Evolutionary conservation across 768 basidiomycete genomes (phyloP).

Genomic region (Exsudoporus frostii): DNA sequence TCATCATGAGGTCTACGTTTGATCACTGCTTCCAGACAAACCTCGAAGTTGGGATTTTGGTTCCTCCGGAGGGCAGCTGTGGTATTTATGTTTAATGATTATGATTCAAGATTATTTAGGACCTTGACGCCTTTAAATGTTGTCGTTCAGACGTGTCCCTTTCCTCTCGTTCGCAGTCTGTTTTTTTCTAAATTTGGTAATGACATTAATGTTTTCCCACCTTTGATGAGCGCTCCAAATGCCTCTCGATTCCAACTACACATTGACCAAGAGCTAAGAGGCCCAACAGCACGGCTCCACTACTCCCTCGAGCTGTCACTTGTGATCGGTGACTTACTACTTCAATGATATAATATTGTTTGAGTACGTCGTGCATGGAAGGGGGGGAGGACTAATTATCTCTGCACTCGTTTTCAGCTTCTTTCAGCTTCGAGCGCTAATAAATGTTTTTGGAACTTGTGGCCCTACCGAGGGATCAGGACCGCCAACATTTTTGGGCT

Average conservation of each 20-base stretch:
- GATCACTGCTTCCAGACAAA: not conserved
- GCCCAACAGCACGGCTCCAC: too few relatives aligned
- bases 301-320: too few relatives aligned
- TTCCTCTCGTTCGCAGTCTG: too few relatives aligned
- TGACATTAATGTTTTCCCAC: not conserved
- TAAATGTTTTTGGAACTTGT: conserved; percentile 1
- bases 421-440: conserved; percentile 9
- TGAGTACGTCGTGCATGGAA: not conserved
- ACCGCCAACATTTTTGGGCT: too few relatives aligned
- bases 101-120: not conserved
- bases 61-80: not conserved
- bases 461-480: not conserved
- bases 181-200: not conserved
- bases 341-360: conserved; percentile 1
- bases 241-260: too few relatives aligned
- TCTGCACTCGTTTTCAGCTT: not conserved
- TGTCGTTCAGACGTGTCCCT: not conserved
- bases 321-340: too few relatives aligned
- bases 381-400: not conserved
- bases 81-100: not conserved
- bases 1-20: conserved; percentile 44
- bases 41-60: not conserved
- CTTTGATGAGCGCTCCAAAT: too few relatives aligned
- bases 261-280: too few relatives aligned
- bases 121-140: not conserved